Evolutionary conservation across 1,284 basidiomycete species (phyloP).

Genomic region (Cutaneotrichosporon mucoides): DNA sequence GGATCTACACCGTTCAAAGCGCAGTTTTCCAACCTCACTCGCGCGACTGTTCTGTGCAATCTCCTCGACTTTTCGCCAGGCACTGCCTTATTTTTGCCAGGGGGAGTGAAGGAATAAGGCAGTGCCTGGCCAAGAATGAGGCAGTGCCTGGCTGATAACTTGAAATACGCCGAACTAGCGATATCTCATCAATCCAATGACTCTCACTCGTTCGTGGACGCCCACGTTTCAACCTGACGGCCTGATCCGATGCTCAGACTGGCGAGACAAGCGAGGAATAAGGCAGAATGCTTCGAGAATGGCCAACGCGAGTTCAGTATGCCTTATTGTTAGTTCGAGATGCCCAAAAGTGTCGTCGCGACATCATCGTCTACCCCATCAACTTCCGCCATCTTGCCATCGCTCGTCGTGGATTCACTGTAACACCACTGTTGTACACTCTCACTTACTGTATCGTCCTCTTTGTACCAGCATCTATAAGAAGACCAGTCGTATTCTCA

Average conservation of each 20-base stretch:
- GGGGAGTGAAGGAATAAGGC: too few relatives aligned
- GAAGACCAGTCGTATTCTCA: not conserved
- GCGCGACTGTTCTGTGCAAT: too few relatives aligned
- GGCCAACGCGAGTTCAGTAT: not conserved
- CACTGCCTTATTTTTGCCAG: not conserved
- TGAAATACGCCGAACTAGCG: too few relatives aligned
- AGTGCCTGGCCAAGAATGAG: constrained; percentile 1
- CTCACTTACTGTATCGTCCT: not conserved
- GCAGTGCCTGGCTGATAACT: constrained; percentile 6
- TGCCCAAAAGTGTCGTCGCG: not conserved
- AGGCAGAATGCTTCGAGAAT: constrained; percentile 1
- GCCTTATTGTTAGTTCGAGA: not conserved
- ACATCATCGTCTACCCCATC: too few relatives aligned
- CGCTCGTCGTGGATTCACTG: too few relatives aligned
- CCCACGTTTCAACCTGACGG: not conserved
- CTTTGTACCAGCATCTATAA: not conserved
- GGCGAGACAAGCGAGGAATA: constrained; percentile 4
- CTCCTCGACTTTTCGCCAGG: not conserved
- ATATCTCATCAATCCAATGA: not conserved
- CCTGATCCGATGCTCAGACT: not conserved
- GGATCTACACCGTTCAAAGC: too few relatives aligned
- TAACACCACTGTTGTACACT: too few relatives aligned
- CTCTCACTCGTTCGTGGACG: not conserved
- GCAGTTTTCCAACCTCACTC: too few relatives aligned
- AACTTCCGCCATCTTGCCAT: too few relatives aligned